These are phyloP conservation scores for Metschnikowia chrysomelidarum DNA, from an alignment of 805 yeast genomes.

Conservation along the genomic window DNA sequence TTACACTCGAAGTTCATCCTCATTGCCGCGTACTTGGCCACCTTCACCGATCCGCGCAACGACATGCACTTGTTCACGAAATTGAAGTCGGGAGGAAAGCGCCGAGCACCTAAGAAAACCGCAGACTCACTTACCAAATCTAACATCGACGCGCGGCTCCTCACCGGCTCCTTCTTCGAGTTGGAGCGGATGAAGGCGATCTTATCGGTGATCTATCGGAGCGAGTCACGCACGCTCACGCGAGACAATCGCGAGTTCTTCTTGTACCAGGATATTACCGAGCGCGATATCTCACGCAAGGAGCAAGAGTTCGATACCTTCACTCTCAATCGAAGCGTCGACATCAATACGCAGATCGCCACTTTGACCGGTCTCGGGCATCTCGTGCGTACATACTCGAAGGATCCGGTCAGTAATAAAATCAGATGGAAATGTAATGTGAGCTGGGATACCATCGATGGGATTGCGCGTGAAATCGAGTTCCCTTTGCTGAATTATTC, in stretches of 20 bases:
- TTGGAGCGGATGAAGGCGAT: constrained; percentile 81
- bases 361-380: constrained; percentile 56
- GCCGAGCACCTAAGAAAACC: constrained; percentile 38
- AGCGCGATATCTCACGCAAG: constrained; percentile 31
- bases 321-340: constrained; percentile 42
- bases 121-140: constrained; percentile 27
- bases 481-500: constrained; percentile 68
- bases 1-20: constrained; percentile 65
- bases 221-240: constrained; percentile 31
- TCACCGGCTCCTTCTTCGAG: constrained; percentile 73
- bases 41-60: constrained; percentile 65
- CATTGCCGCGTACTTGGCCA: constrained; percentile 80
- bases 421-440: constrained; percentile 79
- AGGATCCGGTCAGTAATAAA: constrained; percentile 61
- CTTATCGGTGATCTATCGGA: constrained; percentile 62
- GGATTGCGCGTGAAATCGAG: constrained; percentile 59
- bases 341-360: constrained; percentile 56
- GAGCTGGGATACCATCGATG: constrained; percentile 60
- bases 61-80: constrained; percentile 72
- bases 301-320: constrained; percentile 36
- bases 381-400: constrained; percentile 39
- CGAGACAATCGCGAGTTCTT: constrained; percentile 22
- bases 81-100: constrained; percentile 37
- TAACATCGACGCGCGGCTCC: constrained; percentile 56
- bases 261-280: constrained; percentile 31